phyloP scores from a whole-genome alignment of 1,139 yeast species.

The Hanseniaspora sp. region DNA sequence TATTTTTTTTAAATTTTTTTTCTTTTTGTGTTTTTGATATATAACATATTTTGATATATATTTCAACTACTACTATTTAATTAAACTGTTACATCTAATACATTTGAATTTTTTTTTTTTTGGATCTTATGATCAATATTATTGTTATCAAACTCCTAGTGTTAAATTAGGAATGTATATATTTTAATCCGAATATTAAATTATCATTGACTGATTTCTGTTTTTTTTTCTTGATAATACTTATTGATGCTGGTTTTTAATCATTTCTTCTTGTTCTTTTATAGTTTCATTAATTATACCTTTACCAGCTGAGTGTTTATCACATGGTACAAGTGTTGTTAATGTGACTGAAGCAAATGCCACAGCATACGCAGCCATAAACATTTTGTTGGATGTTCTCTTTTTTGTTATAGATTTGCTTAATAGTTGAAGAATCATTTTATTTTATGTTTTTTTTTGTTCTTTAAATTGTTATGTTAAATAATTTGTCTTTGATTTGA shows the following conservation, averaged over 20 bases:
- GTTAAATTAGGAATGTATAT: too few relatives aligned
- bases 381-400: slow-evolving; percentile 31
- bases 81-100: too few relatives aligned
- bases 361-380: slow-evolving; percentile 33
- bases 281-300: slow-evolving; percentile 19
- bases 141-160: too few relatives aligned
- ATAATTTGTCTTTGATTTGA: background rate
- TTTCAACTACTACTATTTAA: too few relatives aligned
- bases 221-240: background rate
- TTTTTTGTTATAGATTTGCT: slow-evolving; percentile 33
- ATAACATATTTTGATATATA: too few relatives aligned
- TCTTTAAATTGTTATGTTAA: background rate
- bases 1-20: background rate
- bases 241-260: background rate
- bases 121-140: too few relatives aligned
- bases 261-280: background rate
- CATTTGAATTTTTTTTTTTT: too few relatives aligned
- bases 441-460: background rate
- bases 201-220: background rate
- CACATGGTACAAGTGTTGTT: slow-evolving; percentile 34
- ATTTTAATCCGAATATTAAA: too few relatives aligned
- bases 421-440: slow-evolving; percentile 5
- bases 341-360: slow-evolving; percentile 35
- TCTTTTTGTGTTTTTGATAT: background rate
- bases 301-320: slow-evolving; percentile 33